These are phyloP conservation scores for Termitomyces sp. DNA, from an alignment of 1,284 basidiomycete species.

Conservation along the genomic window DNA sequence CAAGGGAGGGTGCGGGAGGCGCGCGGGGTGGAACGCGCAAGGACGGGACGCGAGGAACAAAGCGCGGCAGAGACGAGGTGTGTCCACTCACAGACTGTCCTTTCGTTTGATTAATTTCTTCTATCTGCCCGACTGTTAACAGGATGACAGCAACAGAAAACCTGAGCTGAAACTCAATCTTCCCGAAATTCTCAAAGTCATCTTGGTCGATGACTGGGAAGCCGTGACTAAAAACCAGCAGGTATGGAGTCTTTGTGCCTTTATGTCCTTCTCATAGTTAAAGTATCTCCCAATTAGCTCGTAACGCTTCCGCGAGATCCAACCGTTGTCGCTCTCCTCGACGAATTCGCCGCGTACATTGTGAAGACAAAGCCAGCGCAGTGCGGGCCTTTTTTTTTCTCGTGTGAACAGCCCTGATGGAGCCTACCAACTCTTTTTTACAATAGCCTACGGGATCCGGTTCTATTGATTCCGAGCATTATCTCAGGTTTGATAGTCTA, in stretches of 20 bases:
- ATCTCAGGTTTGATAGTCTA: constrained; percentile 88
- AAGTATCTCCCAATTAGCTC: constrained; percentile 43
- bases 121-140: not conserved
- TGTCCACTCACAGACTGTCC: constrained; percentile 14
- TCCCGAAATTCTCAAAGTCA: constrained; percentile 84
- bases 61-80: constrained; percentile 60
- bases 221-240: constrained; percentile 92
- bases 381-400: constrained; percentile 28
- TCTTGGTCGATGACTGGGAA: constrained; percentile 98
- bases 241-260: constrained; percentile 36
- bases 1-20: constrained; percentile 32
- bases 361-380: constrained; percentile 48
- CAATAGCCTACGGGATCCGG: constrained; percentile 57
- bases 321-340: constrained; percentile 73
- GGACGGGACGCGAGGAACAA: constrained; percentile 51
- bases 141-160: constrained; percentile 66
- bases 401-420: not conserved
- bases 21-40: constrained; percentile 42
- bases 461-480: constrained; percentile 70
- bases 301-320: constrained; percentile 84
- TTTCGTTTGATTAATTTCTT: constrained; percentile 1
- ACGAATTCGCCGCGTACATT: constrained; percentile 73
- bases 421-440: not conserved
- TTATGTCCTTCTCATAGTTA: not conserved
- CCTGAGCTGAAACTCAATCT: constrained; percentile 90